A percentile compares a stretch with the other conserved stretches of the same genome.
Evolutionary conservation across 139 green algal species (phyloP).

Genomic region (Marvania coccoides): DNA sequence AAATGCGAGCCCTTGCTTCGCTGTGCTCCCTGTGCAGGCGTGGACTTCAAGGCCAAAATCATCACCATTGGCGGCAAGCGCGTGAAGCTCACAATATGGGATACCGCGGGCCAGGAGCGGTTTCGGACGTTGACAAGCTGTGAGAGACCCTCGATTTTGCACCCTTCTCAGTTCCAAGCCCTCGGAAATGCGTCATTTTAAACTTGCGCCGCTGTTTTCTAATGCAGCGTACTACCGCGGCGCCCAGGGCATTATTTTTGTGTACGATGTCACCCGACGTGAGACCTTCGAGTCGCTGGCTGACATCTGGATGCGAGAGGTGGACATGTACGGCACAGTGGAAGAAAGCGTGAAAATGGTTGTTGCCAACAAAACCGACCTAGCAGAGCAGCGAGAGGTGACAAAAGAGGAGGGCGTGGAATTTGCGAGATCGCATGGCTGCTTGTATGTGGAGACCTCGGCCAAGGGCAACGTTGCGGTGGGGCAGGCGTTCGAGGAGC

Average conservation of each 20-base stretch:
- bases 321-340: conserved; percentile 91
- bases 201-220: not conserved
- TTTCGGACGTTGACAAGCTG: conserved; percentile 94
- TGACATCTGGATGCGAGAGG: conserved; percentile 88
- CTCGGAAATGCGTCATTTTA: not conserved
- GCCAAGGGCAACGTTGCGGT: conserved; percentile 81
- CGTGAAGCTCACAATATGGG: conserved; percentile 91
- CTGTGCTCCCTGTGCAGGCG: conserved; percentile 49
- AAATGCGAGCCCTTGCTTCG: not conserved
- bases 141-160: no score
- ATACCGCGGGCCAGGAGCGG: conserved; percentile 83
- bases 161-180: no score
- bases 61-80: conserved; percentile 64
- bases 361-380: conserved; percentile 93
- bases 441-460: conserved; percentile 88
- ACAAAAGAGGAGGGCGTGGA: conserved; percentile 55
- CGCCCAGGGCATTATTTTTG: conserved; percentile 77
- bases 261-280: conserved; percentile 85
- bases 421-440: conserved; percentile 73
- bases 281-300: conserved; percentile 86
- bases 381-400: conserved; percentile 69
- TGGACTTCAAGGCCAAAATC: conserved; percentile 95
- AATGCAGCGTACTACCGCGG: conserved; percentile 83
- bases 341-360: conserved; percentile 88
- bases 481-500: conserved; percentile 79